A percentile compares a stretch with the other conserved stretches of the same genome.
phyloP scores from a whole-genome alignment of 2,329 filamentous ascomycete genomes.

The Paecilomyces fulvus region DNA sequence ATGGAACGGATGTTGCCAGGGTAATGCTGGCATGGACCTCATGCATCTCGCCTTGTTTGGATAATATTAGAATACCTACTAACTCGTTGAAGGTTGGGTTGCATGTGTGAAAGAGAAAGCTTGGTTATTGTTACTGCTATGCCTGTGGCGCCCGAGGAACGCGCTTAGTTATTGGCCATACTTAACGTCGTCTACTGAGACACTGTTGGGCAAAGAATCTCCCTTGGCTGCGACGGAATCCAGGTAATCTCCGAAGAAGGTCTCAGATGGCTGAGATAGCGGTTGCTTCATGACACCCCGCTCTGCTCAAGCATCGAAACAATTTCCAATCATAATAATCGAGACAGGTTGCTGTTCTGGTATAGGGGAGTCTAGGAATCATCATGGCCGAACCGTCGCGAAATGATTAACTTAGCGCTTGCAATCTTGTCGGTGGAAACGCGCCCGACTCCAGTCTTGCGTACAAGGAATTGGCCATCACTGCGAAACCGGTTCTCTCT shows the following conservation, averaged over 20 bases:
- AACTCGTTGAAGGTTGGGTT: background rate
- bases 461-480: background rate
- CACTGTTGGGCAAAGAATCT: background rate
- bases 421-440: background rate
- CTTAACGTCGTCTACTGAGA: background rate
- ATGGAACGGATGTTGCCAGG: background rate
- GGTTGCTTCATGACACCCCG: too few species aligned
- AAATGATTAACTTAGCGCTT: background rate
- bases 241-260: background rate
- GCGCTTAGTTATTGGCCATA: background rate
- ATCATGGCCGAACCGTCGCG: background rate
- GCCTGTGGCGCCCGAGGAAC: background rate
- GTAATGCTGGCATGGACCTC: background rate
- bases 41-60: background rate
- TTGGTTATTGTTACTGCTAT: background rate
- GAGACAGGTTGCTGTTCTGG: too few species aligned
- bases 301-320: too few species aligned
- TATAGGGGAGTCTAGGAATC: background rate
- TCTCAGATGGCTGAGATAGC: background rate
- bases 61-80: background rate
- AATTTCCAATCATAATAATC: too few species aligned
- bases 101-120: background rate
- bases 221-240: background rate
- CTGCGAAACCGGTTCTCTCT: background rate
- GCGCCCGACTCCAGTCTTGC: background rate